Percentiles rank a stretch among this genome's conserved stretches.
These are phyloP conservation scores for Madurella fahalii DNA, from an alignment of 2,329 filamentous ascomycete species.

Conservation along the genomic window DNA sequence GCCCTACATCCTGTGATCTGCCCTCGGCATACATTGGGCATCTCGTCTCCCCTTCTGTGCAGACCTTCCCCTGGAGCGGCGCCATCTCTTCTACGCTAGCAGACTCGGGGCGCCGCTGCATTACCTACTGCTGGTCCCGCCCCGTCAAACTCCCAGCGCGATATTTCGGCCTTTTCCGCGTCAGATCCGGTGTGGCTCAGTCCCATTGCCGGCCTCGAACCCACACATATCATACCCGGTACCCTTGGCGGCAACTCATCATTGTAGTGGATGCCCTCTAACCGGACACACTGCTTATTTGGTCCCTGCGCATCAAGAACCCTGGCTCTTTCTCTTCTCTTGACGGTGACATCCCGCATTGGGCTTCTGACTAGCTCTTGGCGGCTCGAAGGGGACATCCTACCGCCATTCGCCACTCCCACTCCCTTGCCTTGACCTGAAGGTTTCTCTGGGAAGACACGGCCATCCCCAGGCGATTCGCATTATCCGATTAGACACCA, in stretches of 20 bases:
- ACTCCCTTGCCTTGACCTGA: slow-evolving; percentile 11
- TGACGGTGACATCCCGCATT: slow-evolving; percentile 12
- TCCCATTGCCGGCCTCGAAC: slow-evolving; percentile 2
- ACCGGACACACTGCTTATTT: slow-evolving; percentile 8
- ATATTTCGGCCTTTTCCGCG: slow-evolving; percentile 19
- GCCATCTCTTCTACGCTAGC: slow-evolving; percentile 8
- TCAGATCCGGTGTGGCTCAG: slow-evolving; percentile 8
- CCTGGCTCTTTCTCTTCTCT: background rate
- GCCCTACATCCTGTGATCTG: slow-evolving; percentile 12
- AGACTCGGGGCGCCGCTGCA: slow-evolving; percentile 14
- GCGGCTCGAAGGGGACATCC: slow-evolving; percentile 9
- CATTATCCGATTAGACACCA: slow-evolving; percentile 3
- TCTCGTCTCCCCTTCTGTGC: slow-evolving; percentile 8
- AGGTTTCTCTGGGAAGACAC: background rate
- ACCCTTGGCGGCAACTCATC: slow-evolving; percentile 2
- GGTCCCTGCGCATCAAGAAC: slow-evolving; percentile 4
- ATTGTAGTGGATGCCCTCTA: background rate
- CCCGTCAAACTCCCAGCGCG: slow-evolving; percentile 8
- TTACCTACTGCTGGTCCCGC: slow-evolving; percentile 13
- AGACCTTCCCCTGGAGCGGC: background rate
- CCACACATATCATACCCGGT: slow-evolving; percentile 9
- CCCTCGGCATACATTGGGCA: slow-evolving; percentile 5
- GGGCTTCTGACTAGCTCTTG: slow-evolving; percentile 15
- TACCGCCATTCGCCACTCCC: slow-evolving; percentile 20
- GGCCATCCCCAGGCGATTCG: slow-evolving; percentile 2